A percentile compares a stretch with the other conserved stretches of the same genome.
Evolutionary conservation across 2,329 filamentous ascomycete species (phyloP).

Genomic region (Neofusicoccum sp.): DNA sequence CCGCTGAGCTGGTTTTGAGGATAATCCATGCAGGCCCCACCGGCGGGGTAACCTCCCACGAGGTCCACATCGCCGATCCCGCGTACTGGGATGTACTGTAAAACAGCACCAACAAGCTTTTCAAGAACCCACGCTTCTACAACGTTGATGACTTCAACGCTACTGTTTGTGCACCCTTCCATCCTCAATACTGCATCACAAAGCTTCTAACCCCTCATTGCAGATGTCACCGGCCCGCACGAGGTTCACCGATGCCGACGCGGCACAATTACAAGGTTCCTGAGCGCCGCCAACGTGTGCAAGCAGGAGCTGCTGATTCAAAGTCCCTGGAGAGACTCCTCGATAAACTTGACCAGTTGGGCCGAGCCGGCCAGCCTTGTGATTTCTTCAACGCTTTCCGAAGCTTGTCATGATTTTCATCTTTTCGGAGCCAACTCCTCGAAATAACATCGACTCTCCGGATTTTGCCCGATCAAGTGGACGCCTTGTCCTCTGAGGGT

Average conservation of each 20-base stretch:
- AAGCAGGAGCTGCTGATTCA: conserved; percentile 17
- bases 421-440: conserved; percentile 23
- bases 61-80: conserved; percentile 33
- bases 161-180: background rate
- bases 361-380: conserved; percentile 10
- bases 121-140: conserved; percentile 21
- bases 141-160: background rate
- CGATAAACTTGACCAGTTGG: conserved; percentile 19
- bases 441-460: conserved; percentile 21
- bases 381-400: conserved; percentile 24
- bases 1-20: background rate
- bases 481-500: too few relatives aligned
- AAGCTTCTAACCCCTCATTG: background rate
- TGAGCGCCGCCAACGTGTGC: conserved; percentile 21
- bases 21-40: conserved; percentile 30
- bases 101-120: background rate
- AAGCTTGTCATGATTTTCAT: conserved; percentile 25
- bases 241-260: conserved; percentile 28
- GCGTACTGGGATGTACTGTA: conserved; percentile 28
- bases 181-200: too few relatives aligned
- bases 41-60: conserved; percentile 36
- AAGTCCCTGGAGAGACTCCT: conserved; percentile 21
- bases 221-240: conserved; percentile 5
- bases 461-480: conserved; percentile 20
- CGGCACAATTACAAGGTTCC: conserved; percentile 21